phyloP scores from a whole-genome alignment of 495 filamentous ascomycete genomes.

The Rostrohypoxylon terebratum region DNA sequence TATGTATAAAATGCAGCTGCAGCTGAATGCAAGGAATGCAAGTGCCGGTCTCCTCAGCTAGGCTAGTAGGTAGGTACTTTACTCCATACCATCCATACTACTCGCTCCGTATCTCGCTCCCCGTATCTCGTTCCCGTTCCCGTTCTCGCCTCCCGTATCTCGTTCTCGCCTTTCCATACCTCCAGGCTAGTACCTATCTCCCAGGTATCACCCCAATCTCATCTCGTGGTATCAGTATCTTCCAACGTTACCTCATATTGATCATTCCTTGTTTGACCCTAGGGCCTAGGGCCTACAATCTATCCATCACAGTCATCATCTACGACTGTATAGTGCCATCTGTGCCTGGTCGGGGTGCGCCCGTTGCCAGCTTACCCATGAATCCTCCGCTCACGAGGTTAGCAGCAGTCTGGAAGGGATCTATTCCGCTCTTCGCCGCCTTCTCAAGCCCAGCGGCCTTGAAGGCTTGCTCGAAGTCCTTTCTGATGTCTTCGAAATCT shows the following conservation, averaged over 20 bases:
- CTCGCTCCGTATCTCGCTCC: not conserved
- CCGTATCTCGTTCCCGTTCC: too few relatives aligned
- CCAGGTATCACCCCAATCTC: constrained; percentile 9
- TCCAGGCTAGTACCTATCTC: not conserved
- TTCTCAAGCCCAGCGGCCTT: constrained; percentile 49
- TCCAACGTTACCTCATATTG: not conserved
- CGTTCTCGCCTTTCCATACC: too few relatives aligned
- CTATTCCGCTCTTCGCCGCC: constrained; percentile 41
- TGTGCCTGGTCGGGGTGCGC: constrained; percentile 48
- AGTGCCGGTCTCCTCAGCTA: constrained; percentile 17
- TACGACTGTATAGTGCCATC: constrained; percentile 48
- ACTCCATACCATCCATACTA: too few relatives aligned
- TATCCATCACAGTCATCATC: too few relatives aligned
- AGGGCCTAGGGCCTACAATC: too few relatives aligned
- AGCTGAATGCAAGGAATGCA: constrained; percentile 35
- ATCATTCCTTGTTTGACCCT: not conserved
- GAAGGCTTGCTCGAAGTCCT: constrained; percentile 59
- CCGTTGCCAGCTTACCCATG: constrained; percentile 50
- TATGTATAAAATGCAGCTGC: constrained; percentile 23
- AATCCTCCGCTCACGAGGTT: constrained; percentile 49
- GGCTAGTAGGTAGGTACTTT: too few relatives aligned
- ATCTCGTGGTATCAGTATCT: constrained; percentile 9
- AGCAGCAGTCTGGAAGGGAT: constrained; percentile 48
- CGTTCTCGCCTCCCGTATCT: too few relatives aligned
- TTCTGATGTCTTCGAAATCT: constrained; percentile 56